Conservation (phyloP, 208 protist species). For the Leishmania amazonensis region DNA sequence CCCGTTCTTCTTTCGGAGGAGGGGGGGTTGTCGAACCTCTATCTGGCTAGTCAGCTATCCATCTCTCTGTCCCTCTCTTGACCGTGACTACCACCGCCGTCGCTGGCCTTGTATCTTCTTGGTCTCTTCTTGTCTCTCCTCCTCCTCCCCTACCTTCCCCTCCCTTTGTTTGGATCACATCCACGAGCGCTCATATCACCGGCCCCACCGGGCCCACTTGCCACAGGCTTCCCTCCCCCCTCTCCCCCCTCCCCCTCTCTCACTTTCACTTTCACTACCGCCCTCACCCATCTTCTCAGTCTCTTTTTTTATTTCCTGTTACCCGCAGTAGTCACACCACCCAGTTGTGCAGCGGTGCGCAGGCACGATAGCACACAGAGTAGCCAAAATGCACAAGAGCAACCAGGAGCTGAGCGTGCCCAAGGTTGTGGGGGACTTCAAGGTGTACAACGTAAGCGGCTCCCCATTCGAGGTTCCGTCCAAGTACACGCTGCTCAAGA, state of each 20-base stretch:
- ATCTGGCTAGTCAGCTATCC: too few species aligned
- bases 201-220: not conserved
- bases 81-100: not conserved
- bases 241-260: too few species aligned
- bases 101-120: not conserved
- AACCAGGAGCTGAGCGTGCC: slow-evolving; percentile 83
- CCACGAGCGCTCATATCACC: not conserved
- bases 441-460: slow-evolving; percentile 88
- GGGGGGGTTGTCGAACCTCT: too few species aligned
- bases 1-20: too few species aligned
- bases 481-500: slow-evolving; percentile 85
- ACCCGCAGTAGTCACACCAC: not conserved
- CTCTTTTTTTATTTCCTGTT: not conserved
- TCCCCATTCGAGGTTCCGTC: slow-evolving; percentile 79
- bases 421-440: slow-evolving; percentile 84
- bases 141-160: not conserved
- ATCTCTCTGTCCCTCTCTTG: not conserved
- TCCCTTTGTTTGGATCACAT: not conserved
- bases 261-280: not conserved
- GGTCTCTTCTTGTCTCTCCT: not conserved
- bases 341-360: not conserved
- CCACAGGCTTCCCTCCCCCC: not conserved
- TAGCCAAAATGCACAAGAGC: slow-evolving; percentile 78
- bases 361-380: slow-evolving; percentile 81
- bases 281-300: not conserved